Evolutionary conservation across 2,329 filamentous ascomycete genomes (phyloP), one percentile per base, ranked within the genome.

Genomic region (Colletotrichum coccodes): DNA sequence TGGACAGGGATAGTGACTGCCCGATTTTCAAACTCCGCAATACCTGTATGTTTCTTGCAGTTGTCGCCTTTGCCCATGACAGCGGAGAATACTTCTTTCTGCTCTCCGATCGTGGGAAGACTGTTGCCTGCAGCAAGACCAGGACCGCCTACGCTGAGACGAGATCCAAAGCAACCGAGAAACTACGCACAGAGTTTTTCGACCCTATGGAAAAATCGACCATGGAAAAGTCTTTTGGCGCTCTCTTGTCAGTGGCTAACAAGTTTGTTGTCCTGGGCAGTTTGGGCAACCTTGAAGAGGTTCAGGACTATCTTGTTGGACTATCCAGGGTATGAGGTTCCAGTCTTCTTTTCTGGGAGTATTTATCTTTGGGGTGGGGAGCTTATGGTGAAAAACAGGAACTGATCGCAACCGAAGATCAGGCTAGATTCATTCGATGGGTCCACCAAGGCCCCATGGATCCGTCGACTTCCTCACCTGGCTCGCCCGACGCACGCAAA

Each of bases 221-320:
- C 9, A 16, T 26, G 12, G n/a, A 12, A 3, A n/a, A 32, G 7
- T 18, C 8, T 16, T 53, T 14, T 34, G 8, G 18, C 23, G 50
- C 16, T 3, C 14, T 72, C 38, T 9, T 71, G 9, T 60, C 70
- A 0, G 52, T 70, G 0, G 53, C 60, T 1, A 65, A 66, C 21
- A 54, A 36, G 0, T 72, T 74, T 26, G 68, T 74, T 4, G 56
- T 70, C 3, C 26, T 60, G 4, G 73, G 73, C 0, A 40, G 65
- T 2, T 23, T 74, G 5, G 72, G 73, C 9, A 67, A 26, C 3
- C 40, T 60, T 0, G 23, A 68, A 1, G 57, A 72, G 4, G 71
- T 63, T 9, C 40, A 56, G 18, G 36, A 16, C 4, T 74, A 71
- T 9, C 71, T 74, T 57, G 16, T 26, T 1, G 14, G 3, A 1